Evolutionary conservation across 352 stramenopile species (phyloP), one percentile per base, ranked within the genome.

Genomic region (Phytopythium aichiense): DNA sequence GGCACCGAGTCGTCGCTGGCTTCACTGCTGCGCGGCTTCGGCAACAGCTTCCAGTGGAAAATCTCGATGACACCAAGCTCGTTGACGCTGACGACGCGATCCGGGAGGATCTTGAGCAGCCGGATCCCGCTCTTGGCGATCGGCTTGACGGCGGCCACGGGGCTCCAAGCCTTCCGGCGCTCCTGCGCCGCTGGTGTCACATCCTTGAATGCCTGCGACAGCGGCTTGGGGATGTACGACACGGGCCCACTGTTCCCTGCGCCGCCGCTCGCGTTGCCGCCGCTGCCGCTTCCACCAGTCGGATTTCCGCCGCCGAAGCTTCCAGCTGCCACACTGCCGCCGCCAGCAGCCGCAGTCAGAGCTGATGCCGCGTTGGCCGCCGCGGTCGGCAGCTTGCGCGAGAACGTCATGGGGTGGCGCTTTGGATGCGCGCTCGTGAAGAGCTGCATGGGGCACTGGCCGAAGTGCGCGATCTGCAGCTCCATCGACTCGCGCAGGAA

Each of bases 401-500:
- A 30, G 55, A 76, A 73, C 9, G 67, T 64, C 1, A 52, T 43
- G n/a, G 68, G 64, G 49, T 76, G 72, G 25, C 91, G 79, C 23
- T 80, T 79, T 4, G 85, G 89, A 51, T 98, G 92, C 9, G 84
- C 72, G 9, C 66, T 78, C 15, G 63, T 68, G 51, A 98, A 98
- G 11, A 98, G 77, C 64, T 99, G 97, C 81, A 98, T 96, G 1
- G 98, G 98, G 46, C 94, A 99, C 72, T 99, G 97, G 4, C 98
- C 98, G 75, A 99, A 99, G 74, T 99, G 97, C 5, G 94, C 92
- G 60, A 99, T 99, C 77, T 99, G 98, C 40, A 98, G 73, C 74
- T 98, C 94, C 71, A 97, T 98, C 18, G 95, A 97, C 38, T 97
- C 92, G 48, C 88, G 80, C 58, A 97, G 71, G 49, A 96, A 94